phyloP scores from a whole-genome alignment of 805 yeast species.

The Lachancea nothofagi region DNA sequence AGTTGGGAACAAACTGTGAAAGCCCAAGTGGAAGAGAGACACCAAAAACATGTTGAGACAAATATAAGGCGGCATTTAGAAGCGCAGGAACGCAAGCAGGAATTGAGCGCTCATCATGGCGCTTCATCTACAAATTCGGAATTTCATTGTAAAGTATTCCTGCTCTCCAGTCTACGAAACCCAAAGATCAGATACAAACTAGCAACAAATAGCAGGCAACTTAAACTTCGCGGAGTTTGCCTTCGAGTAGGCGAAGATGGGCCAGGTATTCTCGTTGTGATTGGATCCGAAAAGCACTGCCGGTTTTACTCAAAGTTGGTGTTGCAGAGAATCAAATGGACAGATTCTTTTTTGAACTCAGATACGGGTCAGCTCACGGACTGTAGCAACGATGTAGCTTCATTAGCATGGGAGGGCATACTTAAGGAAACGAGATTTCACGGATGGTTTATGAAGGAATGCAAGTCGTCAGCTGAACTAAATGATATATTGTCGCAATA shows the following conservation, averaged over 20 bases:
- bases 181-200: conserved; percentile 69
- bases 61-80: conserved; percentile 53
- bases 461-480: conserved; percentile 47
- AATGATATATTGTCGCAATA: conserved; percentile 44
- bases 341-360: conserved; percentile 40
- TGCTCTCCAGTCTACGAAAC: conserved; percentile 47
- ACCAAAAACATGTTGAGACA: conserved; percentile 47
- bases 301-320: conserved; percentile 60
- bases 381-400: conserved; percentile 41
- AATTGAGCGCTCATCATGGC: background rate
- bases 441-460: conserved; percentile 62
- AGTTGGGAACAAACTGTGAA: conserved; percentile 69
- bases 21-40: conserved; percentile 60
- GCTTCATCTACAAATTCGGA: background rate
- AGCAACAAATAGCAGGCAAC: conserved; percentile 74
- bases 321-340: conserved; percentile 64
- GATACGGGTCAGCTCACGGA: conserved; percentile 31
- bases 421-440: conserved; percentile 48
- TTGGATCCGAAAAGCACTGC: conserved; percentile 63
- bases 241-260: conserved; percentile 36
- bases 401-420: conserved; percentile 68
- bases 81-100: conserved; percentile 17
- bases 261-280: conserved; percentile 59
- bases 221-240: conserved; percentile 59
- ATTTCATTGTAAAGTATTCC: conserved; percentile 45